Percentiles rank a stretch among this genome's conserved stretches.
Conservation (phyloP, 2,329 filamentous ascomycete genomes). For the Erysiphe pulchra region DNA sequence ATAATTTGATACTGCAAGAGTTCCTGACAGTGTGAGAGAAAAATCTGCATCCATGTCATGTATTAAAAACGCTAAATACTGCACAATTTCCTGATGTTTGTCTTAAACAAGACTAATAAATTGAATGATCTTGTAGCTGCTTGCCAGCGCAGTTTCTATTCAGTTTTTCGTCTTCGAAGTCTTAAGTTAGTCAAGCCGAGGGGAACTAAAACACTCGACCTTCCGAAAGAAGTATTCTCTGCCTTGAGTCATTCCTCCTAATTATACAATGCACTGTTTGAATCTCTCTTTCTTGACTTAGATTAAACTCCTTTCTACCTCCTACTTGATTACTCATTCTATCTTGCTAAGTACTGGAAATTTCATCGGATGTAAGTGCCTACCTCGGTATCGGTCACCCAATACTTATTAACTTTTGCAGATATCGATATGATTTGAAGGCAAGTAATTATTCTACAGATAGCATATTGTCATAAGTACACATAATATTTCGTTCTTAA, state of each 20-base stretch:
- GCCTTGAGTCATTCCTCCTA: background rate
- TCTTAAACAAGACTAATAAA: no score
- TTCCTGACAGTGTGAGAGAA: no score
- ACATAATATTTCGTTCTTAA: background rate
- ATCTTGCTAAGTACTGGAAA: background rate
- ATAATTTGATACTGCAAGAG: no score
- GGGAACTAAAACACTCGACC: background rate
- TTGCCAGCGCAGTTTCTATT: background rate
- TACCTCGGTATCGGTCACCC: background rate
- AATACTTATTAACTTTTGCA: background rate
- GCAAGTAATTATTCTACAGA: slow-evolving; percentile 1
- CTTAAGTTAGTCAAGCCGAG: background rate
- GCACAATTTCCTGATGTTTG: no score
- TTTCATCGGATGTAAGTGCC: slow-evolving; percentile 1
- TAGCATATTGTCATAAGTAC: background rate
- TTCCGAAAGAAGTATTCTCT: background rate
- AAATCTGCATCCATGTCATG: no score
- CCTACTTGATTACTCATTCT: slow-evolving; percentile 10
- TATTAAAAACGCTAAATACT: no score
- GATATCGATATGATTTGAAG: background rate
- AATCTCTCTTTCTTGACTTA: slow-evolving; percentile 4
- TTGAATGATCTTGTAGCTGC: background rate
- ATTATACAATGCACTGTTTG: background rate
- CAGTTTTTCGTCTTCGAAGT: background rate
- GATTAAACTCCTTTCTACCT: slow-evolving; percentile 6